These are phyloP conservation scores for Cantharellus anzutake DNA, from an alignment of 768 basidiomycete species.

Conservation along the genomic window DNA sequence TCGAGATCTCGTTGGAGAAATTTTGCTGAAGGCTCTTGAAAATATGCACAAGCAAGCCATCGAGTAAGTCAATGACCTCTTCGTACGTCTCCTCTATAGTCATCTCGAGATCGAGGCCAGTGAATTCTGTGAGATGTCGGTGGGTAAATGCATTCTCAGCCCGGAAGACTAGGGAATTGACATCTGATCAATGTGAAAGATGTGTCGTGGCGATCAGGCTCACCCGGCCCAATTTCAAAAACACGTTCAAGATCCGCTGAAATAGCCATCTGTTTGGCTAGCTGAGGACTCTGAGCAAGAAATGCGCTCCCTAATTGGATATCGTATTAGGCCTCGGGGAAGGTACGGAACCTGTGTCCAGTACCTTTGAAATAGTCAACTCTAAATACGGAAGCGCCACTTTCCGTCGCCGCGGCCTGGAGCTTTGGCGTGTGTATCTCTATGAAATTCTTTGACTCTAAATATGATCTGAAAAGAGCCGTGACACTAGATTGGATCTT, in stretches of 20 bases:
- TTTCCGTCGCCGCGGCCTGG: constrained; percentile 92
- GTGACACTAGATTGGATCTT: constrained; percentile 77
- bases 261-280: constrained; percentile 99
- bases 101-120: constrained; percentile 99
- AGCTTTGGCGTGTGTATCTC: constrained; percentile 98
- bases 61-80: constrained; percentile 86
- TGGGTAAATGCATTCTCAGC: constrained; percentile 96
- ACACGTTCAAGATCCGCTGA: constrained; percentile 97
- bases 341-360: constrained; percentile 4
- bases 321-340: not conserved
- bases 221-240: constrained; percentile 70
- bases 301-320: constrained; percentile 50
- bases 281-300: constrained; percentile 91
- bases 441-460: constrained; percentile 55
- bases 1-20: constrained; percentile 66
- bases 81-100: constrained; percentile 96
- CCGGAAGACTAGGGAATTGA: constrained; percentile 57
- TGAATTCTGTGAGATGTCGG: constrained; percentile 95
- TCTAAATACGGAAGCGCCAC: constrained; percentile 93
- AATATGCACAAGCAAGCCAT: constrained; percentile 67
- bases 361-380: constrained; percentile 92
- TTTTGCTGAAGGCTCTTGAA: constrained; percentile 67
- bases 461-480: constrained; percentile 67
- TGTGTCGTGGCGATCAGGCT: not conserved
- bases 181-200: not conserved